Evolutionary conservation across 176 grass and related monocot species (phyloP), one percentile per base, ranked within the genome.

Genomic region (Puya raimondii): DNA sequence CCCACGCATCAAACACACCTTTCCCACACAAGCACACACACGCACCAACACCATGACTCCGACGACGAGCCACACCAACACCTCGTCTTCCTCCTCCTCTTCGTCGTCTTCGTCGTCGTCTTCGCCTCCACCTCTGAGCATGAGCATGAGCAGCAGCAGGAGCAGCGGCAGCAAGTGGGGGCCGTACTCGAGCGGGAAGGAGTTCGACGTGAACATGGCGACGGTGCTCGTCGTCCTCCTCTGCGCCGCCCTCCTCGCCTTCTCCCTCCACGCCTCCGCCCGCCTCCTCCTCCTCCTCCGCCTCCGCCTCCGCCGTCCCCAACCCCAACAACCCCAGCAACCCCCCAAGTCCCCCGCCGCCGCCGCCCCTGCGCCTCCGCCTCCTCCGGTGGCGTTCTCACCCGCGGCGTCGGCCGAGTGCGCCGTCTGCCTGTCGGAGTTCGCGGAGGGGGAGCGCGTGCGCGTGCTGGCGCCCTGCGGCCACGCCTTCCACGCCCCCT

Each of bases 171-270:
- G 33, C 48, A 76, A 76, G 66, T 96, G 92, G 86, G 77, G 77
- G 1, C 80, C 89, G 42, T 90, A 85, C 84, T 27, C 84, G 22
- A 86, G 87, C 84, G 69, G 86, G 42, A 81, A 82, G 9, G 84
- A 82, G 48, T 84, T 99, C 81, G 83, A 90, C 76, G 82, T 86
- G 73, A 99, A 90, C 87, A 86, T 90, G 80, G 89, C 74, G 69
- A 87, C 89, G 81, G 86, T 99, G 75, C 69, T 99, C 82, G 27
- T 99, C 64, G 87, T 93, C 72, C 82, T 99, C 12, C 82, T 86
- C 63, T 93, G 84, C 69, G 87, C 88, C 47, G 78, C 89, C n/a
- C 65, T 87, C 68, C 77, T 93, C 69, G 94, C 86, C 74, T 88
- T 90, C 79, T 74, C 80, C 50, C 94, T 99, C 63, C 94, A 99